Percentiles rank a stretch among this genome's conserved stretches.
Conservation (phyloP, 1,284 basidiomycete genomes). For the Cerrena zonata region DNA sequence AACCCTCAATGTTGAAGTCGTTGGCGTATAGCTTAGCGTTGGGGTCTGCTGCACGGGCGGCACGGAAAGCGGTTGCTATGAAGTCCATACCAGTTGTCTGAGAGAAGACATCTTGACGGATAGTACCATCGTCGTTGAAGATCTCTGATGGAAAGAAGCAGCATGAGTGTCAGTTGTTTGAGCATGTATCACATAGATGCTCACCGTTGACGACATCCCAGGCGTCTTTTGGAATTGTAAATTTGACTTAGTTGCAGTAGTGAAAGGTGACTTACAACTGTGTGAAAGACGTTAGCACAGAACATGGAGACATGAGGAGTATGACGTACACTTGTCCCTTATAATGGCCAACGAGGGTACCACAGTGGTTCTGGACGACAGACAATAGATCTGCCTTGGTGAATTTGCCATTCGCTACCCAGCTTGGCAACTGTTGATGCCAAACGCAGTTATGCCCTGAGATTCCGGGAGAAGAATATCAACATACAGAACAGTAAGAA, state of each 20-base stretch:
- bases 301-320: background rate
- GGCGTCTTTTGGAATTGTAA: constrained; percentile 8
- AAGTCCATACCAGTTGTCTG: constrained; percentile 39
- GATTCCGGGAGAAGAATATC: no score
- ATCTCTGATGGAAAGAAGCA: constrained; percentile 29
- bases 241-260: no score
- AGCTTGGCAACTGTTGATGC: constrained; percentile 49
- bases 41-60: constrained; percentile 44
- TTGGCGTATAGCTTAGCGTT: constrained; percentile 42
- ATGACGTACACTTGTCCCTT: constrained; percentile 42
- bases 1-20: constrained; percentile 42
- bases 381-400: constrained; percentile 37
- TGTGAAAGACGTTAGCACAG: no score
- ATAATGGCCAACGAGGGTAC: constrained; percentile 43
- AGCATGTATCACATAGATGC: background rate
- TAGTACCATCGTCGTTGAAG: constrained; percentile 56
- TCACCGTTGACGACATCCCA: constrained; percentile 39
- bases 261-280: constrained; percentile 22
- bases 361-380: constrained; percentile 42
- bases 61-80: constrained; percentile 38
- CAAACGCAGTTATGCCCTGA: constrained; percentile 47
- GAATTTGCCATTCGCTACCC: constrained; percentile 42
- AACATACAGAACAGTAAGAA: background rate
- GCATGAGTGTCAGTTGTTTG: background rate
- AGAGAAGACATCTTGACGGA: constrained; percentile 42